A percentile compares a stretch with the other conserved stretches of the same genome.
phyloP scores from a whole-genome alignment of 495 filamentous ascomycete species.

The Penicillium cosmopolitanum region DNA sequence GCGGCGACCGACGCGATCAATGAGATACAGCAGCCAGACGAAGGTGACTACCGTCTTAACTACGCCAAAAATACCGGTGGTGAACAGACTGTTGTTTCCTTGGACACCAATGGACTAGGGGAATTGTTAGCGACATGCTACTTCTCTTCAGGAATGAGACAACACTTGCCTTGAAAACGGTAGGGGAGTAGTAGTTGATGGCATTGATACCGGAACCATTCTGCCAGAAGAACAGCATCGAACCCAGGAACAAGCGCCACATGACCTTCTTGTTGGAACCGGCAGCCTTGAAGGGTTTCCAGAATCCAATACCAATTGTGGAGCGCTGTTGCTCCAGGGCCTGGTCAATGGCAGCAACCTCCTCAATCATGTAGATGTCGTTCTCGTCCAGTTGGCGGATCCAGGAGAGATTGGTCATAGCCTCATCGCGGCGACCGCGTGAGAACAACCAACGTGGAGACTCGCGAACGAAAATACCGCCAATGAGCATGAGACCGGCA shows the following conservation, averaged over 20 bases:
- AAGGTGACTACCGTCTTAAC: constrained; percentile 63
- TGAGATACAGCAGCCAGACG: constrained; percentile 69
- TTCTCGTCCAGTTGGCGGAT: constrained; percentile 61
- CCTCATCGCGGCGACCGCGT: constrained; percentile 53
- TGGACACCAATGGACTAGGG: constrained; percentile 56
- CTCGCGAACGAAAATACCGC: constrained; percentile 54
- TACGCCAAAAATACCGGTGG: constrained; percentile 58
- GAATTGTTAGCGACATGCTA: constrained; percentile 3
- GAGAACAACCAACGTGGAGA: constrained; percentile 62
- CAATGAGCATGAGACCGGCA: constrained; percentile 49
- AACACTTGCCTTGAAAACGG: constrained; percentile 52
- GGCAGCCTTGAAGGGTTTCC: constrained; percentile 66
- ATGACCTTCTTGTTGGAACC: constrained; percentile 56
- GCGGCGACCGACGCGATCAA: constrained; percentile 71
- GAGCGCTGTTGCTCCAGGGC: constrained; percentile 62
- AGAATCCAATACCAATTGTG: constrained; percentile 67
- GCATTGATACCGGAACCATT: constrained; percentile 71
- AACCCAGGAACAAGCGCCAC: constrained; percentile 70
- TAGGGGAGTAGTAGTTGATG: constrained; percentile 69
- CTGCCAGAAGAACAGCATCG: constrained; percentile 70
- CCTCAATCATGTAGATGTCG: constrained; percentile 69
- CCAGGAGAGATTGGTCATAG: constrained; percentile 63
- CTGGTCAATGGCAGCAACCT: constrained; percentile 63
- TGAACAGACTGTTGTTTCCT: constrained; percentile 52
- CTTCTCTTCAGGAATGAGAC: background rate